Evolutionary conservation across 2,329 filamentous ascomycete species (phyloP).

Genomic region (Whalleya microplaca): DNA sequence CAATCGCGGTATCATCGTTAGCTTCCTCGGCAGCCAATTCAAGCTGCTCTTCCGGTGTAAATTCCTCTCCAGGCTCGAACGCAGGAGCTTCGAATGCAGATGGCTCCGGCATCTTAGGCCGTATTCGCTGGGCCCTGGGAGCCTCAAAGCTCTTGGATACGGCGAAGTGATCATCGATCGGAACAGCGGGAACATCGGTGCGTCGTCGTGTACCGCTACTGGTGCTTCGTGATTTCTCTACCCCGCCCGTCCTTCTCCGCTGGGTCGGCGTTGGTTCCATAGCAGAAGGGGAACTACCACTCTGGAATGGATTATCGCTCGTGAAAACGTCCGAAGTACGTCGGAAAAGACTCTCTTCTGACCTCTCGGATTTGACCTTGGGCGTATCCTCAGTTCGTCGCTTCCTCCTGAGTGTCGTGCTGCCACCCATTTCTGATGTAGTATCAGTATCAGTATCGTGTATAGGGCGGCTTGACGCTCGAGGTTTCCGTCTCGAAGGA

Average conservation of each 20-base stretch:
- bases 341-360: constrained; percentile 49
- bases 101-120: constrained; percentile 40
- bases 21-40: constrained; percentile 75
- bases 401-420: constrained; percentile 13
- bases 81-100: constrained; percentile 57
- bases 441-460: constrained; percentile 56
- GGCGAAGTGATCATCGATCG: constrained; percentile 56
- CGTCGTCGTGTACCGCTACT: constrained; percentile 49
- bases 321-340: constrained; percentile 68
- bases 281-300: constrained; percentile 71
- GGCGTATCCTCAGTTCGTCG: constrained; percentile 50
- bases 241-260: constrained; percentile 53
- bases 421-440: constrained; percentile 48
- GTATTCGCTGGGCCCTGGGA: constrained; percentile 48
- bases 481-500: constrained; percentile 58
- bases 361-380: constrained; percentile 58
- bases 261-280: constrained; percentile 51
- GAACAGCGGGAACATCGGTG: constrained; percentile 49
- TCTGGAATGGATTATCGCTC: constrained; percentile 91
- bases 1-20: constrained; percentile 51
- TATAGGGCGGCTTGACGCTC: constrained; percentile 58
- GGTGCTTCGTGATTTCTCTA: constrained; percentile 43
- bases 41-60: constrained; percentile 87
- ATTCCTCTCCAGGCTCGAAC: constrained; percentile 82
- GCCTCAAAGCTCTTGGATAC: constrained; percentile 63